Conservation (phyloP, 352 stramenopile species). For the Globisporangium spiculum region DNA sequence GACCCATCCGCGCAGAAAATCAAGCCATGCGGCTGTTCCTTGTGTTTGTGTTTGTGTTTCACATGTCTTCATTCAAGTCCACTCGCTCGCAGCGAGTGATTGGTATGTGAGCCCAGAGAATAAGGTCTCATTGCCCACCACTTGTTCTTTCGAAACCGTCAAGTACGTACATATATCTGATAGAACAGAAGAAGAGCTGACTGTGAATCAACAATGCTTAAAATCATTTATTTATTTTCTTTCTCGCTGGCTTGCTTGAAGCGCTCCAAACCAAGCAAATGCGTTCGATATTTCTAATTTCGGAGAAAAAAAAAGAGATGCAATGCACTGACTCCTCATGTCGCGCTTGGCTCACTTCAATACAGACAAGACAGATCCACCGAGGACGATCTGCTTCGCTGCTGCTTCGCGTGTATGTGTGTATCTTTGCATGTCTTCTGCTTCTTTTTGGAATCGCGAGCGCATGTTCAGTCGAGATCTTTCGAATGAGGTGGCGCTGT, state of each 20-base stretch:
- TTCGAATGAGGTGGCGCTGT: neutral
- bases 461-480: neutral
- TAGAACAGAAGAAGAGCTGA: neutral
- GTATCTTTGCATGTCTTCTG: neutral
- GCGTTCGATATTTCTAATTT: constrained; percentile 8
- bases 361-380: constrained; percentile 5
- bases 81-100: neutral
- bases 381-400: neutral
- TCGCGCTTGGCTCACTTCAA: constrained; percentile 8
- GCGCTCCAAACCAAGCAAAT: neutral
- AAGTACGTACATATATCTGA: neutral
- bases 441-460: neutral
- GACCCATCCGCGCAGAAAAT: neutral
- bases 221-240: neutral
- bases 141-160: neutral
- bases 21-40: too few relatives aligned
- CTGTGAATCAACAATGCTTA: neutral
- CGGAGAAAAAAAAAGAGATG: constrained; percentile 12
- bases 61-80: neutral
- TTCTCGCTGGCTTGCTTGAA: neutral
- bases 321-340: constrained; percentile 12
- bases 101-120: neutral
- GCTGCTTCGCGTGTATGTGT: neutral
- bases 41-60: neutral
- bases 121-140: neutral